Evolutionary conservation across 164 flowering plant species (phyloP).

Genomic region (Kalanchoe fedtschenkoi): DNA sequence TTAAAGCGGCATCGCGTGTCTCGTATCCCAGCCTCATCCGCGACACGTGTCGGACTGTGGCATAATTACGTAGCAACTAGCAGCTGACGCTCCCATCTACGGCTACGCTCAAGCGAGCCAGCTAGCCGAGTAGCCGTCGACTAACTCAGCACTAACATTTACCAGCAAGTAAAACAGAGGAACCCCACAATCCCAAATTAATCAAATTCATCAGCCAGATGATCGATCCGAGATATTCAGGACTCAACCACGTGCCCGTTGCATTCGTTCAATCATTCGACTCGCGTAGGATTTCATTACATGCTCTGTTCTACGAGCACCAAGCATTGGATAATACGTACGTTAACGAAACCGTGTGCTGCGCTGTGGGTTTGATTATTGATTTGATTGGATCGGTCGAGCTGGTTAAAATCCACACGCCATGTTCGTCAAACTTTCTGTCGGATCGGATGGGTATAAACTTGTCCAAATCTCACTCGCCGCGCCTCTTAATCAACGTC

Average conservation of each 20-base stretch:
- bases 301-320: neutral
- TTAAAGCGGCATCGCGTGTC: neutral
- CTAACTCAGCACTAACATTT: too few relatives aligned
- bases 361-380: too few relatives aligned
- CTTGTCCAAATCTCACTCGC: neutral
- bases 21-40: neutral
- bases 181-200: too few relatives aligned
- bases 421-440: neutral
- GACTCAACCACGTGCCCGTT: too few relatives aligned
- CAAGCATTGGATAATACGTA: neutral
- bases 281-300: neutral
- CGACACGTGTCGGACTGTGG: neutral
- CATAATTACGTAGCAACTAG: neutral
- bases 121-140: neutral
- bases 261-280: too few relatives aligned
- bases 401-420: neutral
- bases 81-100: too few relatives aligned
- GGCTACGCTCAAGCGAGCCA: neutral
- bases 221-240: too few relatives aligned
- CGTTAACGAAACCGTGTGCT: neutral
- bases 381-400: too few relatives aligned
- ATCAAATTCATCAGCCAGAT: too few relatives aligned
- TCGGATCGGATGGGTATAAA: too few relatives aligned
- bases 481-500: neutral
- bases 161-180: too few relatives aligned